A percentile compares a stretch with the other conserved stretches of the same genome.
Evolutionary conservation across 2,329 filamentous ascomycete genomes (phyloP).

Genomic region (Penicillium brevicompactum): DNA sequence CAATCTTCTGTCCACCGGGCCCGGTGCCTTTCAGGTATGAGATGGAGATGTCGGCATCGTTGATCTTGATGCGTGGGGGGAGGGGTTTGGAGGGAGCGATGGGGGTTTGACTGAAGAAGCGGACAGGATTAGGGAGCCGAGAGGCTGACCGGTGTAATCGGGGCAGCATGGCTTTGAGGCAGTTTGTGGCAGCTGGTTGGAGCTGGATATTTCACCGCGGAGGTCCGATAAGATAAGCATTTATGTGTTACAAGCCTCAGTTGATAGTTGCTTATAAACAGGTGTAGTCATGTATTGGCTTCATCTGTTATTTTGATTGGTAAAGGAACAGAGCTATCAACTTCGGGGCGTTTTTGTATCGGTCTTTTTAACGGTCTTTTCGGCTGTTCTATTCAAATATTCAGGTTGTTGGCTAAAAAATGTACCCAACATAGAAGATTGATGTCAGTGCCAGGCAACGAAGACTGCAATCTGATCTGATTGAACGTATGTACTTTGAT

Average conservation of each 20-base stretch:
- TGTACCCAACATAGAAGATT: too few species aligned
- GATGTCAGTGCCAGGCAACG: too few species aligned
- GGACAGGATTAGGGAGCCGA: neutral
- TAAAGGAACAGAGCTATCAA: neutral
- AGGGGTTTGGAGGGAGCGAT: conserved; percentile 57
- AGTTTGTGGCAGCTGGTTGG: neutral
- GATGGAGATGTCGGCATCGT: conserved; percentile 79
- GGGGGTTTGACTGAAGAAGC: conserved; percentile 29
- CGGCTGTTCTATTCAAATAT: too few species aligned
- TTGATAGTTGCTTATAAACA: neutral
- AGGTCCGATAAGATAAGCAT: conserved; percentile 18
- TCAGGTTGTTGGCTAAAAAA: too few species aligned
- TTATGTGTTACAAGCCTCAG: too few species aligned
- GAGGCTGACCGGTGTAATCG: neutral
- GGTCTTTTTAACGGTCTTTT: neutral
- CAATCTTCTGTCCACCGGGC: conserved; percentile 94
- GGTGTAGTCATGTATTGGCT: too few species aligned
- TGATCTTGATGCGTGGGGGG: conserved; percentile 74
- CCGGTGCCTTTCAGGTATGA: conserved; percentile 88
- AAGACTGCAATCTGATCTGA: too few species aligned
- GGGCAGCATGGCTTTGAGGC: conserved; percentile 9
- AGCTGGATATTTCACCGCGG: neutral
- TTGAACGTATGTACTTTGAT: too few species aligned
- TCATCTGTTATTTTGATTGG: too few species aligned
- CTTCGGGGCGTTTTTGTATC: too few species aligned